Evolutionary conservation across 495 filamentous ascomycete genomes (phyloP).

Genomic region (Podospora sp.): DNA sequence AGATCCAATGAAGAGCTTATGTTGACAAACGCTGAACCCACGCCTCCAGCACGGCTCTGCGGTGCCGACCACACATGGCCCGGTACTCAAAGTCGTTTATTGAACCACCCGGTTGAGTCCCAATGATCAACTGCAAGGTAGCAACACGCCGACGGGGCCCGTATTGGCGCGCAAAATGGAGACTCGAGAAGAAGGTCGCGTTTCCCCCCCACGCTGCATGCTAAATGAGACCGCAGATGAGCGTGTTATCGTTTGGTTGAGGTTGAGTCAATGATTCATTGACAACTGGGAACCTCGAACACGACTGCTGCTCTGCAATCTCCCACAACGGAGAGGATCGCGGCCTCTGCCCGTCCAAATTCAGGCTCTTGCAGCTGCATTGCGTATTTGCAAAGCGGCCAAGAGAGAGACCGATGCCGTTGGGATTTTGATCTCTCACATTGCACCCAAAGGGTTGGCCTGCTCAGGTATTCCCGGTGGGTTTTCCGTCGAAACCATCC

Average conservation of each 20-base stretch:
- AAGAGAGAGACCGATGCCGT: neutral
- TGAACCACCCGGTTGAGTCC: slow-evolving; percentile 6
- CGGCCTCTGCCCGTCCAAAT: neutral
- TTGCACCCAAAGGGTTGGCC: neutral
- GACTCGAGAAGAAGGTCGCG: neutral
- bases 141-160: neutral
- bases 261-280: slow-evolving; percentile 1
- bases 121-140: slow-evolving; percentile 8
- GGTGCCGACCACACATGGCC: slow-evolving; percentile 2
- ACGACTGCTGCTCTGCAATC: slow-evolving; percentile 7
- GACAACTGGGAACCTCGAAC: slow-evolving; percentile 5
- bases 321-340: neutral
- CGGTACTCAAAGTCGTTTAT: slow-evolving; percentile 7
- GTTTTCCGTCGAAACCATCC: slow-evolving; percentile 3
- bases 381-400: neutral
- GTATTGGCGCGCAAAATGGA: neutral
- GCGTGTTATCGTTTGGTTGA: slow-evolving; percentile 9
- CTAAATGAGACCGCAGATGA: slow-evolving; percentile 11
- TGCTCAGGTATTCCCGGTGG: neutral
- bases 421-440: slow-evolving; percentile 1
- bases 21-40: neutral
- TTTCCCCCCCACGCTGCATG: slow-evolving; percentile 7
- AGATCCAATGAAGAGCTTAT: slow-evolving; percentile 4
- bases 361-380: neutral
- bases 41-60: slow-evolving; percentile 2